Evolutionary conservation across 1,284 basidiomycete genomes (phyloP), one percentile per base, ranked within the genome.

Genomic region (Volvariella surrecta): DNA sequence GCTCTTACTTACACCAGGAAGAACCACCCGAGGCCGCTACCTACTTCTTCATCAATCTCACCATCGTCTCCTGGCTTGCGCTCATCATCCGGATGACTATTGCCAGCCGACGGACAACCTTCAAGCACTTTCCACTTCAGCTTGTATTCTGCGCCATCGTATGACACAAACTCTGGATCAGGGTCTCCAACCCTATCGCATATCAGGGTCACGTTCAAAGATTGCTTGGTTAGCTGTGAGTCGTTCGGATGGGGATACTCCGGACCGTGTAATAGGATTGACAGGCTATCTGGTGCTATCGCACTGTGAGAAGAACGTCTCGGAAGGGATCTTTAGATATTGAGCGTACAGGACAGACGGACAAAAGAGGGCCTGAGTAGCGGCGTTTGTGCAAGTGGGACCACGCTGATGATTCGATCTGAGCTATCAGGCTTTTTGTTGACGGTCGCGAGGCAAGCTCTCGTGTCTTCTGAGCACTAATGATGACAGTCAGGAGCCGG

Each of bases 21-120:
- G 67, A 90, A 90, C 71, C 82, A 88, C 3, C 86, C 82, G 32
- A 89, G 64, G 15, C 85, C 85, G 54, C 80, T 84, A 8, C 84
- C 81, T n/a, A 79, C 72, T 45, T 68, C 53, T 30, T 59, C 52
- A n/a, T 59, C 55, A 1, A 52, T 58, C 8, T 54, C 58, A n/a
- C 61, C 55, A 6, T 55, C 60, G 10, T 62, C 62, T 38, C 53
- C 62, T 38, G 61, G 59, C 35, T 59, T 51, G n/a, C 60, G 56
- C 24, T 53, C 51, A 41, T 57, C 56, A 38, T 52, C 48, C 32
- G 61, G 51, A 4, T 59, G 55, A 3, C 63, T 48, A n/a, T 59
- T 54, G 13, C 61, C 60, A 21, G 61, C 50, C 20, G 62, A 55
- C 6, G 68, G 63, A 54, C 83, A 86, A 1, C 68, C 83, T 2